A percentile compares a stretch with the other conserved stretches of the same genome.
phyloP scores from a whole-genome alignment of 805 yeast genomes.

The Cyberlindnera sargentensis region DNA sequence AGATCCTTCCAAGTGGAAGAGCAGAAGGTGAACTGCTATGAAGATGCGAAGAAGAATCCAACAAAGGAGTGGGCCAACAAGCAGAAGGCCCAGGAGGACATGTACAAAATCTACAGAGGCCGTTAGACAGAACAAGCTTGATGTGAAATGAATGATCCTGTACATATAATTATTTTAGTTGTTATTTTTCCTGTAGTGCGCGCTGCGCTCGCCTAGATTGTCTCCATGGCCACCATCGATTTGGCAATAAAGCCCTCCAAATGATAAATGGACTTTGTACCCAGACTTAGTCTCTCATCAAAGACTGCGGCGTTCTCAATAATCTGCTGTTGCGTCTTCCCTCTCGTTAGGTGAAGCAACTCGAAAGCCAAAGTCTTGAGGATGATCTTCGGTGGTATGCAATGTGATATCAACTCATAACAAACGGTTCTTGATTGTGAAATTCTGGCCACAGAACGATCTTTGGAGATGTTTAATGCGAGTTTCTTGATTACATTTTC shows the following conservation, averaged over 20 bases:
- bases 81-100: conserved; percentile 40
- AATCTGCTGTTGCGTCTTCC: conserved; percentile 34
- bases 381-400: conserved; percentile 84
- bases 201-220: conserved; percentile 3
- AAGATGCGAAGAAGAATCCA: conserved; percentile 51
- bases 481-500: conserved; percentile 65
- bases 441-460: conserved; percentile 53
- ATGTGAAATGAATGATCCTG: conserved; percentile 1
- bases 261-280: conserved; percentile 87
- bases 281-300: conserved; percentile 83
- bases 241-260: conserved; percentile 90
- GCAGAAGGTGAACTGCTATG: conserved; percentile 44
- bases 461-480: conserved; percentile 51
- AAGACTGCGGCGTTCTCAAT: conserved; percentile 56
- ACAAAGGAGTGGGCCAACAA: conserved; percentile 55
- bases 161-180: conserved; percentile 4
- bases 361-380: conserved; percentile 54
- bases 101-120: conserved; percentile 55
- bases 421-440: conserved; percentile 56
- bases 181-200: background rate
- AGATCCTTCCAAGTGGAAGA: conserved; percentile 41
- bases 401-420: conserved; percentile 84
- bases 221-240: conserved; percentile 71
- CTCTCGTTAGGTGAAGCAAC: conserved; percentile 28
- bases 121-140: conserved; percentile 31